These are phyloP conservation scores for Carpinus fangiana DNA, from an alignment of 306 rosid genomes.

Conservation along the genomic window DNA sequence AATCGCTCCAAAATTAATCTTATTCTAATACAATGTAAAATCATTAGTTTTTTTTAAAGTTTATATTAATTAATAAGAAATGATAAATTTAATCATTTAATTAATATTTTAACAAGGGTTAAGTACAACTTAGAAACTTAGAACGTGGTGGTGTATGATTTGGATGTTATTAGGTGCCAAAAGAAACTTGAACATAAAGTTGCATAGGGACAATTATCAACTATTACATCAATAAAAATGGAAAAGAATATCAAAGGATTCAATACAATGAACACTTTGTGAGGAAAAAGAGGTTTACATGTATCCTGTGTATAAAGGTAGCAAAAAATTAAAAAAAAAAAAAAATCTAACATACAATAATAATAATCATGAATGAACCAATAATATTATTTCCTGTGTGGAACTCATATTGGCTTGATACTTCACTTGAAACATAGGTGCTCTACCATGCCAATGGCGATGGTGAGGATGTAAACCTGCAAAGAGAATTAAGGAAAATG, in stretches of 20 bases:
- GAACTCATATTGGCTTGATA: constrained; percentile 5
- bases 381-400: background rate
- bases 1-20: too few species aligned
- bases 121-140: too few species aligned
- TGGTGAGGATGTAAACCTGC: constrained; percentile 59
- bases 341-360: background rate
- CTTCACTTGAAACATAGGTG: constrained; percentile 10
- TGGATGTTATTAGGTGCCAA: too few species aligned
- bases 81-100: too few species aligned
- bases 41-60: too few species aligned
- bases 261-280: background rate
- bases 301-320: background rate
- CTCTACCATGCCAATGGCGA: constrained; percentile 46
- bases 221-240: background rate
- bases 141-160: too few species aligned
- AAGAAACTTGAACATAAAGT: too few species aligned
- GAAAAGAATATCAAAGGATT: background rate
- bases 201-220: background rate
- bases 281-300: background rate
- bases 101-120: too few species aligned
- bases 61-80: too few species aligned
- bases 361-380: constrained; percentile 30
- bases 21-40: too few species aligned
- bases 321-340: constrained; percentile 21
- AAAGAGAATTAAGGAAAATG: constrained; percentile 22